Evolutionary conservation across 306 rosid genomes (phyloP), one percentile per base, ranked within the genome.

Genomic region (Castanea sativa): DNA sequence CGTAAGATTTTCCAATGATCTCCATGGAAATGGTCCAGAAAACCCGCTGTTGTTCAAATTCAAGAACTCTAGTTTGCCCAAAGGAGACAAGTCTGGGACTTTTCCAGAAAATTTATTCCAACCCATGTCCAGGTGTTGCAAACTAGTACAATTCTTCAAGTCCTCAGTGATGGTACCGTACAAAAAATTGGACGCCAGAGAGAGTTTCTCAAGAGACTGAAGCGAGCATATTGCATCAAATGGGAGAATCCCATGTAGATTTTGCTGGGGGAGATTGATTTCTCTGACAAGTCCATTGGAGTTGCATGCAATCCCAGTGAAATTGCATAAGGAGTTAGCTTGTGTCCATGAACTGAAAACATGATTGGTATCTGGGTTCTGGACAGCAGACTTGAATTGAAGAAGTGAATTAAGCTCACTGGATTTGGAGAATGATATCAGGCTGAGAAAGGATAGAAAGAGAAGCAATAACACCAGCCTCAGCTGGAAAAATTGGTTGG

Each of bases 21-120:
- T 89, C 98, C 98, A 94, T 30, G 98, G 98, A 83, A 94, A 94
- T 1, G 18, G 9, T 6, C 97, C 98, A 32, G 97, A 92, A 80
- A 92, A 74, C 43, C 90, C 89, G 52, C 86, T 91, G 6, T 41
- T 73, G 57, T 89, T 94, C 33, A 94, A 73, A 59, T 69, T 90
- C 91, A 94, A 79, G 76, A 69, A 81, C 59, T 80, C 67, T 43
- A 94, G 76, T 60, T 76, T 80, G 64, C 51, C 35, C 64, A 94
- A 69, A 75, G 83, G 43, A 30, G 96, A 88, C 87, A 94, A 88
- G 27, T 88, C 96, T 21, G 98, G 97, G 0, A 92, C 85, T 77
- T 55, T n/a, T 0, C 97, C 97, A 0, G 79, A 73, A 67, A 94
- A 94, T 0, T n/a, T 86, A 79, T 92, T 94, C 16, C 70, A n/a